These are phyloP conservation scores for Cladorrhinum sp. DNA, from an alignment of 2,329 filamentous ascomycete genomes.

Conservation along the genomic window DNA sequence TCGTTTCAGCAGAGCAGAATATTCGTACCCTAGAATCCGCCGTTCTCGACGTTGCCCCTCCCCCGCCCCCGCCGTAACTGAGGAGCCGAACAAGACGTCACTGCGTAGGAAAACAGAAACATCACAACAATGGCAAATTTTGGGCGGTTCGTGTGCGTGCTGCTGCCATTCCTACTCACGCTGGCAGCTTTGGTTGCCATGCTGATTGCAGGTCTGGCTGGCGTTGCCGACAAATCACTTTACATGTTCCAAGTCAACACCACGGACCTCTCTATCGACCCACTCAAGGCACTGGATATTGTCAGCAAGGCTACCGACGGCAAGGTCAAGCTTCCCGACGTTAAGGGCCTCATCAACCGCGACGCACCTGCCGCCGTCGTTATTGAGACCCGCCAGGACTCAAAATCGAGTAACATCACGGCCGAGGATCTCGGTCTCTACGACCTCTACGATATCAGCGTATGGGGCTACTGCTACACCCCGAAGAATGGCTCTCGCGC, in stretches of 20 bases:
- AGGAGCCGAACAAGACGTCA: background rate
- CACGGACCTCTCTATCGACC: conserved; percentile 53
- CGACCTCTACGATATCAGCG: conserved; percentile 74
- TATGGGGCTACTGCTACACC: conserved; percentile 84
- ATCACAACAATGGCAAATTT: conserved; percentile 38
- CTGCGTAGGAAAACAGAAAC: background rate
- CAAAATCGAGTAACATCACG: conserved; percentile 47
- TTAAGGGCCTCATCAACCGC: conserved; percentile 14
- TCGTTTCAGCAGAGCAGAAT: background rate
- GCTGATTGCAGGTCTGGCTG: conserved; percentile 54
- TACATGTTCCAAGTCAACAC: conserved; percentile 62
- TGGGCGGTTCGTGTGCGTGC: conserved; percentile 82
- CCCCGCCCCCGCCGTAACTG: conserved; percentile 5
- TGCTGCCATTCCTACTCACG: conserved; percentile 79
- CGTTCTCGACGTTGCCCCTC: conserved; percentile 1
- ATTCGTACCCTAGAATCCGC: background rate
- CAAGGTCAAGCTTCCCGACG: conserved; percentile 3
- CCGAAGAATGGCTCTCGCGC: conserved; percentile 53
- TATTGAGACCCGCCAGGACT: conserved; percentile 9
- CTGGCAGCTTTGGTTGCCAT: conserved; percentile 71
- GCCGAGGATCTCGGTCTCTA: conserved; percentile 60
- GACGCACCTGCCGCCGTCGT: background rate
- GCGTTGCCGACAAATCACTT: conserved; percentile 54
- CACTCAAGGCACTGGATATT: conserved; percentile 17
- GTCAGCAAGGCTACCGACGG: conserved; percentile 13